phyloP scores from a whole-genome alignment of 805 yeast genomes.

The Hanseniaspora nectarophila region DNA sequence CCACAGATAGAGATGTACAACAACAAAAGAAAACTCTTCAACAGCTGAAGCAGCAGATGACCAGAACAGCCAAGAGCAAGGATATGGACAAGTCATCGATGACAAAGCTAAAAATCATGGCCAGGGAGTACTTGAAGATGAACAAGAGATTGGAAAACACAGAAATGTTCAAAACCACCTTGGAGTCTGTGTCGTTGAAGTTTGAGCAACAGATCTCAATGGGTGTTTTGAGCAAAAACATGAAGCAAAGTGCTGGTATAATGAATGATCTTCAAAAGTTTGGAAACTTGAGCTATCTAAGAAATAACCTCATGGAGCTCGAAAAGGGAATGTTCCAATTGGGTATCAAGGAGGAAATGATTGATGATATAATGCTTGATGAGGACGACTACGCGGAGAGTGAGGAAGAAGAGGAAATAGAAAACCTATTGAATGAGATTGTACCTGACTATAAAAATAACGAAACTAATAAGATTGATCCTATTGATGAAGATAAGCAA shows the following conservation, averaged over 20 bases:
- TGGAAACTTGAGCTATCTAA: conserved; percentile 66
- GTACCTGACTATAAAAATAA: conserved; percentile 18
- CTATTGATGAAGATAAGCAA: conserved; percentile 25
- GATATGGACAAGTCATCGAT: not conserved
- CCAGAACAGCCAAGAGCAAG: not conserved
- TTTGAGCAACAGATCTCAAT: conserved; percentile 84
- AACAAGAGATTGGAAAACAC: conserved; percentile 40
- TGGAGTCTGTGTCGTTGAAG: conserved; percentile 77
- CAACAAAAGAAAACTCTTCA: conserved; percentile 56
- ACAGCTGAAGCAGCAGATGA: conserved; percentile 40
- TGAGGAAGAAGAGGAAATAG: conserved; percentile 56
- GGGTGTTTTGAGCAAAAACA: conserved; percentile 67
- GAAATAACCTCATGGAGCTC: conserved; percentile 71
- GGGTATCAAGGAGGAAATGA: conserved; percentile 88
- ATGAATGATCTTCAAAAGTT: conserved; percentile 82
- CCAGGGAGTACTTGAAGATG: conserved; percentile 64
- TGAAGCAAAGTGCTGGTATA: conserved; percentile 63
- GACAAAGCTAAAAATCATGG: conserved; percentile 57
- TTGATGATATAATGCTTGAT: conserved; percentile 62
- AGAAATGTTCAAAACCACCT: conserved; percentile 53
- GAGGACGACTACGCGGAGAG: conserved; percentile 58
- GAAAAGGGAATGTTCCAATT: conserved; percentile 77
- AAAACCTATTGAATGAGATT: conserved; percentile 43
- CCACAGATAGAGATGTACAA: conserved; percentile 66
- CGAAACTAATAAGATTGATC: conserved; percentile 28